A percentile compares a stretch with the other conserved stretches of the same genome.
phyloP scores from a whole-genome alignment of 805 yeast genomes.

The Metschnikowia bowlesiae region DNA sequence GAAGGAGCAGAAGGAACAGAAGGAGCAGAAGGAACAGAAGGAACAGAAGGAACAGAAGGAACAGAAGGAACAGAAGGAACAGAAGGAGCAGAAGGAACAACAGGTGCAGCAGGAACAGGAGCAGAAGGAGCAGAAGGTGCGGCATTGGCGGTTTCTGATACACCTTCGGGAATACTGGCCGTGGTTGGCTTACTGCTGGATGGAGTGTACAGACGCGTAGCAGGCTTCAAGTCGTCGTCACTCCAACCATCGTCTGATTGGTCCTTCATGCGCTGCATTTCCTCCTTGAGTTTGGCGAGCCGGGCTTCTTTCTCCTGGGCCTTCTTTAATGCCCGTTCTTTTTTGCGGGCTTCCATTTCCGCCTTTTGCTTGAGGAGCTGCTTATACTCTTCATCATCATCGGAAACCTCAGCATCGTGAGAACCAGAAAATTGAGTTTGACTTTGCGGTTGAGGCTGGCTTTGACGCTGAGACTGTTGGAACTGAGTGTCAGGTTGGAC shows the following conservation, averaged over 20 bases:
- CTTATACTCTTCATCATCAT: conserved; percentile 39
- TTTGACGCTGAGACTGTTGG: no score
- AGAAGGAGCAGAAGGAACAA: background rate
- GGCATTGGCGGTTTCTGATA: background rate
- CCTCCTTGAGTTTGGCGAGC: conserved; percentile 52
- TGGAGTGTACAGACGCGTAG: conserved; percentile 15
- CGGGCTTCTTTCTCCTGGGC: conserved; percentile 58
- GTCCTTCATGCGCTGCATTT: conserved; percentile 43
- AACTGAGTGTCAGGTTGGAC: no score
- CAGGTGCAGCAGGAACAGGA: background rate
- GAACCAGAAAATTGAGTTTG: background rate
- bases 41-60: background rate
- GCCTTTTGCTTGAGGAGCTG: conserved; percentile 43
- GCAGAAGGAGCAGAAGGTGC: background rate
- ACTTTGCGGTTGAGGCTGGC: no score
- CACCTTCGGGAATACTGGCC: no score
- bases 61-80: background rate
- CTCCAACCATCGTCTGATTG: conserved; percentile 19
- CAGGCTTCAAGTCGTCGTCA: conserved; percentile 27
- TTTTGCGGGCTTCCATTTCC: conserved; percentile 41
- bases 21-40: no score
- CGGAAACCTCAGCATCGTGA: conserved; percentile 32
- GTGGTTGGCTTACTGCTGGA: conserved; percentile 1
- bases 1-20: no score
- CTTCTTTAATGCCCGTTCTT: conserved; percentile 45